Conservation (phyloP, 306 rosid species). For the Sphenostylis stenocarpa region DNA sequence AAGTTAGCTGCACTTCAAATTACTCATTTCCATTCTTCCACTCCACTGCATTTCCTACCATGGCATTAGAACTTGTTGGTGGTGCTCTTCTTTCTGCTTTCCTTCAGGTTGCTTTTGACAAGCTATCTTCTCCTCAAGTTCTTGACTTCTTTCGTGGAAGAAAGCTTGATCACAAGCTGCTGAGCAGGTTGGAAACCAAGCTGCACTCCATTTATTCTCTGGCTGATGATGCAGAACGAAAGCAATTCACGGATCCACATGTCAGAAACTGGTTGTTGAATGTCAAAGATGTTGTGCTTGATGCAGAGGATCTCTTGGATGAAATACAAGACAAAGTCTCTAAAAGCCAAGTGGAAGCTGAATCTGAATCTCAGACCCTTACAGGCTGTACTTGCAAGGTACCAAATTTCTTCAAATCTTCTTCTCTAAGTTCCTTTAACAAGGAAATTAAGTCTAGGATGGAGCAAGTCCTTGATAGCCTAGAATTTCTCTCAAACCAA, state of each 20-base stretch:
- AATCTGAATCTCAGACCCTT: background rate
- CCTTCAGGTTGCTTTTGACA: background rate
- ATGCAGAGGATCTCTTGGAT: background rate
- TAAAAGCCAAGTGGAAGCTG: background rate
- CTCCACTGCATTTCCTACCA: background rate
- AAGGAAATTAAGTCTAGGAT: background rate
- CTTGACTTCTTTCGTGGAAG: background rate
- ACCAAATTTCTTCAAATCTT: too few relatives aligned
- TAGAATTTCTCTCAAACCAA: background rate
- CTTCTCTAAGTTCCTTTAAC: background rate
- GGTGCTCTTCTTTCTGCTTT: background rate
- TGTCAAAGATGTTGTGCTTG: background rate
- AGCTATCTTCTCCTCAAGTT: background rate
- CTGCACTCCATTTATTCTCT: background rate
- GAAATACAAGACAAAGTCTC: background rate
- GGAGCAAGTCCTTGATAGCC: background rate
- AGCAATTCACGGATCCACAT: background rate
- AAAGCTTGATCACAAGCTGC: background rate
- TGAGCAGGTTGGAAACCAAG: background rate
- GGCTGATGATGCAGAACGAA: background rate
- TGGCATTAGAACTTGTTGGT: background rate
- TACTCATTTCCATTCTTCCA: background rate
- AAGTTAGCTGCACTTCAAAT: background rate
- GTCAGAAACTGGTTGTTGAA: background rate
- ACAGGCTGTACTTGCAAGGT: too few relatives aligned